phyloP scores from a whole-genome alignment of 305 asterid species.

The Petunia hybrid region DNA sequence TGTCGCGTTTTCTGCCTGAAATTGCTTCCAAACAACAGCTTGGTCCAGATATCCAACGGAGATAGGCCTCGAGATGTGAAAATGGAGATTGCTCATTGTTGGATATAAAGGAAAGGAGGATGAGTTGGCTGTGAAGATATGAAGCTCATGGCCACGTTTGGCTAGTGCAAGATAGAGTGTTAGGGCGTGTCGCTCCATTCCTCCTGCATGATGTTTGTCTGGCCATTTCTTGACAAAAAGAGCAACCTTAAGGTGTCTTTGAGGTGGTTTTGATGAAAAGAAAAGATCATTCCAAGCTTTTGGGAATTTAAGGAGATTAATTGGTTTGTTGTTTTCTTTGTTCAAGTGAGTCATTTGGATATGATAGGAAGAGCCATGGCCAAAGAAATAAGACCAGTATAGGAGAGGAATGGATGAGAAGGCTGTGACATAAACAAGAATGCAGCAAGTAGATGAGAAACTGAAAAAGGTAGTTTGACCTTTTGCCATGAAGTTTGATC shows the following conservation, averaged over 20 bases:
- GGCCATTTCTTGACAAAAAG: slow-evolving; percentile 85
- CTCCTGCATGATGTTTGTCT: slow-evolving; percentile 55
- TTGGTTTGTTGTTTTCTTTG: slow-evolving; percentile 28
- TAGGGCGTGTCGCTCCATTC: slow-evolving; percentile 73
- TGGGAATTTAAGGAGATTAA: slow-evolving; percentile 51
- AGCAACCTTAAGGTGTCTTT: slow-evolving; percentile 56
- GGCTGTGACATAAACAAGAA: slow-evolving; percentile 48
- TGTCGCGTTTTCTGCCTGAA: slow-evolving; percentile 49
- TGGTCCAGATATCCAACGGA: slow-evolving; percentile 68
- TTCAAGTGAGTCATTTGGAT: slow-evolving; percentile 11
- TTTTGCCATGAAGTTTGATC: too few species aligned
- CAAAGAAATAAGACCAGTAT: slow-evolving; percentile 50
- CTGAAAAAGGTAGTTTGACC: slow-evolving; percentile 39
- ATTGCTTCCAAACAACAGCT: slow-evolving; percentile 63
- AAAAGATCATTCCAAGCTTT: slow-evolving; percentile 64
- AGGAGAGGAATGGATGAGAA: slow-evolving; percentile 52
- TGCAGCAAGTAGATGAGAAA: slow-evolving; percentile 49
- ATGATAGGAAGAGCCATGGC: slow-evolving; percentile 37
- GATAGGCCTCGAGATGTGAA: slow-evolving; percentile 64
- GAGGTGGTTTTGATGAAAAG: slow-evolving; percentile 48
- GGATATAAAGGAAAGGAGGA: slow-evolving; percentile 33
- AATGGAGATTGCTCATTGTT: slow-evolving; percentile 40
- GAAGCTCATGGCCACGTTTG: slow-evolving; percentile 69
- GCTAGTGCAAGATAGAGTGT: slow-evolving; percentile 71
- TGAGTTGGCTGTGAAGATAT: slow-evolving; percentile 61